Evolutionary conservation across 495 filamentous ascomycete species (phyloP), one percentile per base, ranked within the genome.

Genomic region (Lophiotrema nucula): DNA sequence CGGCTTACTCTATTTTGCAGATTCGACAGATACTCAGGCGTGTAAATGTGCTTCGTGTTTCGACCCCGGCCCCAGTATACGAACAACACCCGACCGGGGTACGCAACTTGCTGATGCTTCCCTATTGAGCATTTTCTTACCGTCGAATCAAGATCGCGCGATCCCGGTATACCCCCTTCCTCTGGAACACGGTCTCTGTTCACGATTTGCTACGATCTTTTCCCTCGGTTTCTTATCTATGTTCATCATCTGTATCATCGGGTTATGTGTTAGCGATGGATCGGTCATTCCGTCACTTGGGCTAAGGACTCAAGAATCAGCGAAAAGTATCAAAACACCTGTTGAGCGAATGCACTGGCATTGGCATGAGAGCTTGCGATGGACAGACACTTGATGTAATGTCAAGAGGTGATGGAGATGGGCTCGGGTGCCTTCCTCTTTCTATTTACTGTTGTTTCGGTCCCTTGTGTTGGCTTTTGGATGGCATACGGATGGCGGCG

Each of bases 1-100:
- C 49, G 39, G 52, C 58, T 56, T 43, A 62, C 53, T 51, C 24
- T 51, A 47, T 28, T 4, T 35, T 12, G 26, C 25, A 64, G 60
- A 26, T 64, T 58, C 47, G 53, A 58, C 25, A 39, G 60, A 43
- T 64, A 64, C 27, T 46, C 27, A 13, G 60, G 60, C 28, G 47
- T 52, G 6, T 53, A 53, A 31, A 47, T 25, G 56, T 38, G 5
- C 44, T 42, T 23, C 19, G 23, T 13, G 19, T 3, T 13, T 28
- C 46, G 16, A 31, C 39, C 26, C 22, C 11, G 16, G 47, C 39
- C 47, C 15, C 56, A 39, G 38, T 26, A 44, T 1, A 21, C 22
- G 8, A 26, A 12, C 37, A 45, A 47, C 43, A 24, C 15, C 28
- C 41, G 13, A 31, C 26, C 13, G 4, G 33, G 15, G 19, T 23